Evolutionary conservation across 768 basidiomycete species (phyloP), one percentile per base, ranked within the genome.

Genomic region (Mycena galopus): DNA sequence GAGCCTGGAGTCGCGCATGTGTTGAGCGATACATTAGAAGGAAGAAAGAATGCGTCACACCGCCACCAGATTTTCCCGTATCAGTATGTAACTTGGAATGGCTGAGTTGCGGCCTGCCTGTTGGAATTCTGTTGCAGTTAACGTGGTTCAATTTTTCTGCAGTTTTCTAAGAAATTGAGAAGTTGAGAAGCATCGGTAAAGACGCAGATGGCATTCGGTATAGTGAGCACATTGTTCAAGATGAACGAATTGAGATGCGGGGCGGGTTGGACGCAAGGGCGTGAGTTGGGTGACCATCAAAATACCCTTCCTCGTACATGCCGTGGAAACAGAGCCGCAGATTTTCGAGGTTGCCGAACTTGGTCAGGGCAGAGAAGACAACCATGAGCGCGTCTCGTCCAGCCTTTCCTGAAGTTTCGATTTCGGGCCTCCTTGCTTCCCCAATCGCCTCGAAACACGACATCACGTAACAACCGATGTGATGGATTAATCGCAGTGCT

Each of bases 171-270:
- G n/a, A n/a, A n/a, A n/a, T n/a, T n/a, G n/a, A n/a, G n/a, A n/a
- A n/a, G n/a, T n/a, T n/a, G n/a, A n/a, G n/a, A n/a, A n/a, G n/a
- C n/a, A n/a, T n/a, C n/a, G n/a, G n/a, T n/a, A n/a, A n/a, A n/a
- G n/a, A n/a, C n/a, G 14, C 59, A 70, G 51, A 73, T 53, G 16
- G 32, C 60, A 47, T 66, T n/a, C 8, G 63, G 65, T 7, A 70
- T 29, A 3, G 64, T n/a, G 51, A 74, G 42, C 16, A 73, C 6
- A 19, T 69, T 73, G 25, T 65, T 27, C 6, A 73, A 39, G 8
- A 33, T 60, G 11, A 73, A n/a, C 2, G 62, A 56, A 3, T 53
- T 67, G 9, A 69, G 56, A 14, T n/a, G 17, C n/a, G 44, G 69
- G 71, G 1, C 53, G 39, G 17, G 39, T 14, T 2, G 67, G 44